phyloP scores from a whole-genome alignment of 2,329 filamentous ascomycete genomes.

The Neopestalotiopsis clavispora region DNA sequence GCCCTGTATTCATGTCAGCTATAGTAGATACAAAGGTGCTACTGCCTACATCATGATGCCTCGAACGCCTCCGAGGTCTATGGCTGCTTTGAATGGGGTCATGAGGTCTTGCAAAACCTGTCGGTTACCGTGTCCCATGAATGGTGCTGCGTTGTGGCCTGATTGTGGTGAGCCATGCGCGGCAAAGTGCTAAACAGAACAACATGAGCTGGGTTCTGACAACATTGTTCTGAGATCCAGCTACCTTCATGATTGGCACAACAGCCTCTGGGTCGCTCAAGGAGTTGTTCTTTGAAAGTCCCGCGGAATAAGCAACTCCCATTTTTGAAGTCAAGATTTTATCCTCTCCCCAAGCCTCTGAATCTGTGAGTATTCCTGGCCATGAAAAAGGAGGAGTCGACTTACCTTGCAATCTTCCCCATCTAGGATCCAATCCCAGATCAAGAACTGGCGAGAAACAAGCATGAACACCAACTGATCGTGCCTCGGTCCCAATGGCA shows the following conservation, averaged over 20 bases:
- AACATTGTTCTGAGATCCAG: background rate
- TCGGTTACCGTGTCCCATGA: constrained; percentile 47
- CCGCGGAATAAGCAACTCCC: constrained; percentile 48
- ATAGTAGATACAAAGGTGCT: background rate
- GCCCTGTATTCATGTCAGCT: constrained; percentile 28
- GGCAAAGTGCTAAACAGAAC: constrained; percentile 43
- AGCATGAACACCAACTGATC: constrained; percentile 49
- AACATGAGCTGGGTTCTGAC: background rate
- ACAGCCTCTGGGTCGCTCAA: constrained; percentile 47
- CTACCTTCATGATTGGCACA: constrained; percentile 47
- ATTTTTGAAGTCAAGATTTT: constrained; percentile 48
- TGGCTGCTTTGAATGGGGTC: constrained; percentile 46
- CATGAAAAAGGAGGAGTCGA: background rate
- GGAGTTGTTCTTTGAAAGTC: constrained; percentile 48
- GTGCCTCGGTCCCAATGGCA: constrained; percentile 47
- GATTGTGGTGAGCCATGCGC: constrained; percentile 47
- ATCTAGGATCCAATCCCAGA: constrained; percentile 47
- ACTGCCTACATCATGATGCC: constrained; percentile 47
- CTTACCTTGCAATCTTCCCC: constrained; percentile 47
- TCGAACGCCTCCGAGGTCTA: constrained; percentile 45
- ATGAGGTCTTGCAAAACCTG: constrained; percentile 48
- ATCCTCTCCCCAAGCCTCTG: constrained; percentile 52
- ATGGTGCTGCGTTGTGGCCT: constrained; percentile 48
- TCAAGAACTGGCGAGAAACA: constrained; percentile 50
- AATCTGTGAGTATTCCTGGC: background rate